A percentile compares a stretch with the other conserved stretches of the same genome.
These are phyloP conservation scores for Podaxis sp. DNA, from an alignment of 768 basidiomycete genomes.

Conservation along the genomic window DNA sequence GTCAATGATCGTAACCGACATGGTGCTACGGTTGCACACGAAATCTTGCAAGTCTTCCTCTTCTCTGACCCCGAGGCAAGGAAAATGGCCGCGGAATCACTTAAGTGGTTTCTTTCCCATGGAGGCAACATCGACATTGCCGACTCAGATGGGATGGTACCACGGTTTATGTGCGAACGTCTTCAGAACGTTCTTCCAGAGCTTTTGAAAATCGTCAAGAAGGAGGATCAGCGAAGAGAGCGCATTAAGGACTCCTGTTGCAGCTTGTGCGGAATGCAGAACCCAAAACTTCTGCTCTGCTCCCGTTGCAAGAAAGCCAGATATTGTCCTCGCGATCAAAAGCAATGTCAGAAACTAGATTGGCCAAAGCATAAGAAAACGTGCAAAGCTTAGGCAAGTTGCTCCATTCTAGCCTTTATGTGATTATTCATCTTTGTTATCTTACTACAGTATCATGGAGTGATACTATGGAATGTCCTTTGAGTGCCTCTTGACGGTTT, in stretches of 20 bases:
- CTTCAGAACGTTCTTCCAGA: constrained; percentile 12
- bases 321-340: constrained; percentile 31
- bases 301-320: constrained; percentile 33
- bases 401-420: neutral
- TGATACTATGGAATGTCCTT: too few species aligned
- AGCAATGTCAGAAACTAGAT: constrained; percentile 37
- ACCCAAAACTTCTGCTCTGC: constrained; percentile 27
- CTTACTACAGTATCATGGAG: neutral
- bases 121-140: constrained; percentile 42
- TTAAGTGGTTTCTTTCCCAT: constrained; percentile 41
- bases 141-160: constrained; percentile 37
- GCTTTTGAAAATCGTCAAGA: constrained; percentile 22
- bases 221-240: constrained; percentile 32
- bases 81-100: constrained; percentile 24
- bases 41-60: constrained; percentile 33
- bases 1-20: constrained; percentile 41
- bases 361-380: constrained; percentile 41
- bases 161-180: constrained; percentile 23
- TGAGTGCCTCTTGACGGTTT: too few species aligned
- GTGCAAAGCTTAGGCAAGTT: constrained; percentile 27
- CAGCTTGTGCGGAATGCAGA: constrained; percentile 33
- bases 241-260: constrained; percentile 28
- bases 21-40: constrained; percentile 39
- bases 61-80: constrained; percentile 20
- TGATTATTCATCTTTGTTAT: neutral